These are phyloP conservation scores for Neoboletus subvelutipes DNA, from an alignment of 768 basidiomycete species.

Conservation along the genomic window DNA sequence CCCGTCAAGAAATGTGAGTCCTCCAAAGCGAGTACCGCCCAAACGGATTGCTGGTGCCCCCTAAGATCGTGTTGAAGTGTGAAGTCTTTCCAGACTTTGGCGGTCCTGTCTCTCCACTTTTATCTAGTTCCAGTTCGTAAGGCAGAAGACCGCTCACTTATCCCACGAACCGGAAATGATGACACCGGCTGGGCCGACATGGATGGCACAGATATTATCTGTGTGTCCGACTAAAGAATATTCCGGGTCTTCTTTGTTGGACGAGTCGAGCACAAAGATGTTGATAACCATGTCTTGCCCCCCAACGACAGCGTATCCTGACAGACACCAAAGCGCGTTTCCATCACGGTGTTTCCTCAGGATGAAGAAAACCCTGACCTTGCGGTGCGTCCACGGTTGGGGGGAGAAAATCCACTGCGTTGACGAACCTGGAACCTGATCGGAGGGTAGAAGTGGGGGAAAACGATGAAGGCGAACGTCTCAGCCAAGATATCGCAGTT, in stretches of 20 bases:
- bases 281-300: constrained; percentile 90
- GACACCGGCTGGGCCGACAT: constrained; percentile 64
- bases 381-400: constrained; percentile 67
- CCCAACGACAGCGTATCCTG: constrained; percentile 84
- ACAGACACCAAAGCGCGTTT: constrained; percentile 8
- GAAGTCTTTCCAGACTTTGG: constrained; percentile 90
- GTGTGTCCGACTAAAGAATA: constrained; percentile 86
- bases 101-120: constrained; percentile 59
- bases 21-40: constrained; percentile 84
- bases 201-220: constrained; percentile 85
- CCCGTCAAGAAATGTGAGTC: constrained; percentile 82
- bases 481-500: constrained; percentile 84
- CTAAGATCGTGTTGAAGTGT: constrained; percentile 67
- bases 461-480: constrained; percentile 51
- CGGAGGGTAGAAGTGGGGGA: constrained; percentile 51
- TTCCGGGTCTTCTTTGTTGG: constrained; percentile 66
- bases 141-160: constrained; percentile 52
- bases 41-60: constrained; percentile 89
- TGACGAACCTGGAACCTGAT: constrained; percentile 75
- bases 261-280: constrained; percentile 63
- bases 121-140: not conserved
- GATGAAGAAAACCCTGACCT: constrained; percentile 44
- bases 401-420: constrained; percentile 75
- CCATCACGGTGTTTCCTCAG: not conserved
- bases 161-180: constrained; percentile 98